Evolutionary conservation across 148 eudicot genomes (phyloP).

Genomic region (Nepenthes gracilis): DNA sequence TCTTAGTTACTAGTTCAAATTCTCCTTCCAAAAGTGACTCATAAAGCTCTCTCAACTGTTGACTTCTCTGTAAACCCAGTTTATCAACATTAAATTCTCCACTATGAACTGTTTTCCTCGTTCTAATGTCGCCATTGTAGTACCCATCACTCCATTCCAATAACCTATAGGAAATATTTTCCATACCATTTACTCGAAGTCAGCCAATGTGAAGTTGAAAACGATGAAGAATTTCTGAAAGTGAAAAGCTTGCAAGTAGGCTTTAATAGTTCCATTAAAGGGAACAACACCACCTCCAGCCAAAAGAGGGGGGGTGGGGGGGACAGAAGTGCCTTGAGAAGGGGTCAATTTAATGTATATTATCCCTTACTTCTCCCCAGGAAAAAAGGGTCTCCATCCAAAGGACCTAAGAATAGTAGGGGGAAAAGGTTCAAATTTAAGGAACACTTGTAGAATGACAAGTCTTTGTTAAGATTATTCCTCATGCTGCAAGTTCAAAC

Average conservation of each 20-base stretch:
- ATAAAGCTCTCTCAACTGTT: constrained; percentile 44
- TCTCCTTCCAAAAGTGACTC: constrained; percentile 33
- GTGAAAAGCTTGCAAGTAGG: background rate
- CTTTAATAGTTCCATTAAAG: no score
- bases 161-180: constrained; percentile 17
- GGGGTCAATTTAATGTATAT: no score
- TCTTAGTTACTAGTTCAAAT: constrained; percentile 21
- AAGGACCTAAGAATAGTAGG: no score
- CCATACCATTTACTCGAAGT: background rate
- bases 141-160: constrained; percentile 58
- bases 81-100: constrained; percentile 26
- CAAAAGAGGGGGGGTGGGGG: no score
- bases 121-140: constrained; percentile 48
- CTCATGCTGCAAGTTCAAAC: no score
- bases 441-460: no score
- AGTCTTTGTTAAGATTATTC: no score
- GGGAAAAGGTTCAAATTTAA: no score
- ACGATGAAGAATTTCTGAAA: background rate
- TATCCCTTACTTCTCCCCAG: no score
- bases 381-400: no score
- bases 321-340: no score
- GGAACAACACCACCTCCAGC: no score
- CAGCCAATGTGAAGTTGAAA: background rate
- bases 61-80: constrained; percentile 37
- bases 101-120: constrained; percentile 17